Conservation (phyloP, 805 yeast species). For the Nakazawaea siamensis region DNA sequence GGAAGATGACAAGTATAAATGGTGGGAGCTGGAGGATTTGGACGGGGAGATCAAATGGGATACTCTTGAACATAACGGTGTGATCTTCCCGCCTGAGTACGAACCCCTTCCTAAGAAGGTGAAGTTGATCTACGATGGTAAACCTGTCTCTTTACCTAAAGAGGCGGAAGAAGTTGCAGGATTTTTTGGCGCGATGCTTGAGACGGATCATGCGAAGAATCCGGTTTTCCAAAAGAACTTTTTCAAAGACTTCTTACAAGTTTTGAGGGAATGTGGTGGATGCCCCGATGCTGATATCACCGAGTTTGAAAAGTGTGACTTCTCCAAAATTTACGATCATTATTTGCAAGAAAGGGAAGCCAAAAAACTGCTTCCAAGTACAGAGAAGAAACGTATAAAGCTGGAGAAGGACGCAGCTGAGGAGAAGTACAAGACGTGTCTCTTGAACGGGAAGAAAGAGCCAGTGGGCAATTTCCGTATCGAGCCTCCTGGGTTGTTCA, state of each 20-base stretch:
- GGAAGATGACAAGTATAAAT: constrained; percentile 57
- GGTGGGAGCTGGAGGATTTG: constrained; percentile 79
- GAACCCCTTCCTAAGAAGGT: constrained; percentile 77
- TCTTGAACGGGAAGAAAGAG: constrained; percentile 80
- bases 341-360: constrained; percentile 65
- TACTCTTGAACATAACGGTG: constrained; percentile 81
- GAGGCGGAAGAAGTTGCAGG: constrained; percentile 97
- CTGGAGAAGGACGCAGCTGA: constrained; percentile 68
- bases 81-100: constrained; percentile 87
- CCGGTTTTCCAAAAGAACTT: constrained; percentile 83
- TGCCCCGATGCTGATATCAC: constrained; percentile 39
- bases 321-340: constrained; percentile 61
- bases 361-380: constrained; percentile 57
- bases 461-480: constrained; percentile 90
- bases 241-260: constrained; percentile 67
- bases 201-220: constrained; percentile 82
- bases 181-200: constrained; percentile 81
- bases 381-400: constrained; percentile 70
- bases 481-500: constrained; percentile 93
- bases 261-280: constrained; percentile 65
- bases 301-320: constrained; percentile 68
- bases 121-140: constrained; percentile 67
- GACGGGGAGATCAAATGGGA: constrained; percentile 83
- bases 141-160: constrained; percentile 64
- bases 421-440: constrained; percentile 74